Evolutionary conservation across 1,284 basidiomycete genomes (phyloP), one percentile per base, ranked within the genome.

Genomic region (Austropuccinia psidii): DNA sequence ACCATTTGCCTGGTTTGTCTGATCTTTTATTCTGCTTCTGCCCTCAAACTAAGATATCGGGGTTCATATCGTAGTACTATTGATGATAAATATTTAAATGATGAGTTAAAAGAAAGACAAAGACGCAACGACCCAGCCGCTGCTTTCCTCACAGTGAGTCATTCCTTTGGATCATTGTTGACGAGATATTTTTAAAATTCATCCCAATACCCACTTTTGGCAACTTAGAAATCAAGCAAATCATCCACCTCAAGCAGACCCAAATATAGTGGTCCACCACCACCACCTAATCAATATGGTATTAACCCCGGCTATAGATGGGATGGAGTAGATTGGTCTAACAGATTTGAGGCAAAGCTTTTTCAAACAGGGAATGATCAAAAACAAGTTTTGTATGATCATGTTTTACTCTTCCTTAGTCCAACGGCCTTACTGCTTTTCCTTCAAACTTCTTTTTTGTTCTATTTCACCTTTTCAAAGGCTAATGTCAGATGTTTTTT

Each of bases 61-160:
- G 3, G n/a, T 62, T 17, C 43, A 33, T 73, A 7, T 55, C 37
- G 13, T 29, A 73, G 70, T 29, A 64, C 60, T 21, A 73, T 73
- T 31, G 90, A 96, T 77, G 96, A 98, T 81, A 84, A 81, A 70
- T 88, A 89, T 0, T 83, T 97, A 79, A 98, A 98, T 79, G 87
- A 87, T 68, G 88, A 91, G 74, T 82, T 90, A 80, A 90, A 87
- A 80, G 85, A 88, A 9, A 86, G 88, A 76, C 88, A 91, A 47
- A 82, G 91, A 24, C 95, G 92, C 90, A 93, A 98, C 79, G 95
- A 98, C 81, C 95, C 95, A 11, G 94, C 93, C 0, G 89, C 91
- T 2, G 88, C 88, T 8, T 99, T 98, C 82, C 81, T 98, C 75
- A 90, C 90, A 58, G 93, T 94, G 76, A 78, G 89, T 17, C 41